Conservation (phyloP, 2,329 filamentous ascomycete species). For the Verticillium dahliae region DNA sequence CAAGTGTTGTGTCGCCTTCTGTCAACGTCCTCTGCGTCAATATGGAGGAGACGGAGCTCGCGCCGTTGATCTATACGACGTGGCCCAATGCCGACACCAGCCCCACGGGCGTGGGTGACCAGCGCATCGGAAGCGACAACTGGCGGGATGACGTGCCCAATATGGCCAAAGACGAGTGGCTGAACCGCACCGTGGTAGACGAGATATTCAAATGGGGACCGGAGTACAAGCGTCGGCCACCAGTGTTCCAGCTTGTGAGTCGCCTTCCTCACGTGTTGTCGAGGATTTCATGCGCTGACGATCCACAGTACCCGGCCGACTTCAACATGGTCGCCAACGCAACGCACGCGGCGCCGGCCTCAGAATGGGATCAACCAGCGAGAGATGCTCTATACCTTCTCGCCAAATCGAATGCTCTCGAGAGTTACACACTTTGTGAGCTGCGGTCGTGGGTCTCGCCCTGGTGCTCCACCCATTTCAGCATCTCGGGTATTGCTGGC, state of each 20-base stretch:
- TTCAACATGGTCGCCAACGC: conserved; percentile 63
- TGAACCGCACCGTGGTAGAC: conserved; percentile 57
- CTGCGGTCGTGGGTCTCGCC: conserved; percentile 58
- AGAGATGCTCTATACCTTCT: conserved; percentile 59
- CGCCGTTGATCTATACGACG: conserved; percentile 55
- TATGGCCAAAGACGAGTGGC: conserved; percentile 26
- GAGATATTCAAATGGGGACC: conserved; percentile 63
- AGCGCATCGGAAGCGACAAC: conserved; percentile 21
- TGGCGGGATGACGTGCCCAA: conserved; percentile 33
- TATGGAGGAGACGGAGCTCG: conserved; percentile 51
- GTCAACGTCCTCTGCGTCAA: conserved; percentile 71
- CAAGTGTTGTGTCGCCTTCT: conserved; percentile 63
- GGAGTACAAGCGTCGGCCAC: conserved; percentile 42
- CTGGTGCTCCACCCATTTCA: conserved; percentile 59
- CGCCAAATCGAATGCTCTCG: conserved; percentile 33
- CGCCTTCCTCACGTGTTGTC: conserved; percentile 4
- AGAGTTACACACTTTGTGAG: conserved; percentile 61
- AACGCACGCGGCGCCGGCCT: conserved; percentile 22
- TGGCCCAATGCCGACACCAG: conserved; percentile 39
- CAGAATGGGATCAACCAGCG: conserved; percentile 18
- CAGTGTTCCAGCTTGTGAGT: conserved; percentile 42
- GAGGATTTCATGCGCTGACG: background rate
- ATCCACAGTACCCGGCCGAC: conserved; percentile 41
- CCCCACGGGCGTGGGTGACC: conserved; percentile 24
- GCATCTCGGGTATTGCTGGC: conserved; percentile 49